A percentile compares a stretch with the other conserved stretches of the same genome.
Conservation (phyloP, 2,329 filamentous ascomycete genomes). For the Fusarium floridanum region DNA sequence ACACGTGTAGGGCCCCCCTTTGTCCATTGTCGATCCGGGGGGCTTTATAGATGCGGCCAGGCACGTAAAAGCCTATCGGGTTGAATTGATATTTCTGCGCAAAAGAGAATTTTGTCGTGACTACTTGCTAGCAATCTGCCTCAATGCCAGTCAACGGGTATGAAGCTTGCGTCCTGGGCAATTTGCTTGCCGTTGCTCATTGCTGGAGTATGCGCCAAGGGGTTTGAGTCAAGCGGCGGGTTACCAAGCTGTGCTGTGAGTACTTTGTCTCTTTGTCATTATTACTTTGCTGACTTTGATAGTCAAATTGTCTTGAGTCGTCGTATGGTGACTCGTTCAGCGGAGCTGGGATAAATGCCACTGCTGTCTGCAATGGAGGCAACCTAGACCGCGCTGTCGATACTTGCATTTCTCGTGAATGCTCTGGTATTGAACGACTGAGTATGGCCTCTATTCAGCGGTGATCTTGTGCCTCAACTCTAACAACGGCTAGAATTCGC, state of each 20-base stretch:
- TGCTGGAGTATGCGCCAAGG: slow-evolving; percentile 25
- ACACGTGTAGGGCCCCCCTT: slow-evolving; percentile 23
- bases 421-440: slow-evolving; percentile 36
- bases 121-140: slow-evolving; percentile 4
- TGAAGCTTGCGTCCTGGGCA: slow-evolving; percentile 37
- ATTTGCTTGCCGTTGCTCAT: slow-evolving; percentile 29
- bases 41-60: slow-evolving; percentile 16
- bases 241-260: slow-evolving; percentile 30
- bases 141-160: slow-evolving; percentile 37
- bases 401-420: slow-evolving; percentile 30
- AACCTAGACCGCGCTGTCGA: slow-evolving; percentile 15
- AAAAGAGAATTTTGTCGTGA: not conserved
- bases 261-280: not conserved
- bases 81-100: not conserved
- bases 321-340: slow-evolving; percentile 2
- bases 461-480: not conserved
- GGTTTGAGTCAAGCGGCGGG: slow-evolving; percentile 21
- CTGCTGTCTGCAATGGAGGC: slow-evolving; percentile 29
- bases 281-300: not conserved
- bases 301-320: slow-evolving; percentile 26
- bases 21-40: slow-evolving; percentile 18
- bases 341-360: slow-evolving; percentile 7
- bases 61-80: slow-evolving; percentile 5
- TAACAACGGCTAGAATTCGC: slow-evolving; percentile 47
- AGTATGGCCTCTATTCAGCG: slow-evolving; percentile 16